Base-by-base conservation (phyloP, 768 basidiomycete genomes). In the Phaeolepiota aurea region DNA sequence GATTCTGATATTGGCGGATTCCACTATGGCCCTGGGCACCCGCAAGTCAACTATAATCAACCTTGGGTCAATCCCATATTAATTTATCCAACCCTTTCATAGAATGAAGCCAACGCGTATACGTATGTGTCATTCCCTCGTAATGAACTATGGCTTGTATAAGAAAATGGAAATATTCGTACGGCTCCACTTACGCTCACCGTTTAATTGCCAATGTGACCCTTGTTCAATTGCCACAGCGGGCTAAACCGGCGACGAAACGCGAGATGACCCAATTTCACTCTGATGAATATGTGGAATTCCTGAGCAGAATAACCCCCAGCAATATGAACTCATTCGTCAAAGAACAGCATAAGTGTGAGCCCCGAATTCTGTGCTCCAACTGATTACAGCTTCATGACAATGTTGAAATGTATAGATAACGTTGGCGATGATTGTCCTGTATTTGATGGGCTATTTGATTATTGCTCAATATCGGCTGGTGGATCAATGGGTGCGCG, bases 141-240 rank as follows among this genome's bases (percentile, higher is more conserved):
- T 99, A 42, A 99, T 99, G 96, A 99, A 98, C 64, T 97, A 97
- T 60, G 92, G 93, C 14, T 66, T 99, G 13, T 99, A 99, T 70
- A 97, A 97, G 65, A 92, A 92, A 65, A 99, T 99, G 96, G 96
- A 99, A 63, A 99, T 99, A 49, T 99, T 97, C 53, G 96, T 97
- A 55, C 52, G 96, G 72, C 25, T 20, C 20, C 21, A 12, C 15
- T 3, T 25, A 32, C 31, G 11, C 7, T 25, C 20, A 25, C 13
- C 20, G 40, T 16, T 3, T 14, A 35, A 35, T 14, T 35, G 15
- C n/a, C 7, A 28, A 7, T 28, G n/a, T 28, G 25, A 28, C 25
- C 7, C 25, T 28, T 7, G 7, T 20, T 3, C 25, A n/a, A 20
- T 23, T 13, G 39, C 40, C 32, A 20, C 52, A 99, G 96, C 80